Percentiles rank a stretch among this genome's conserved stretches.
Conservation (phyloP, 768 basidiomycete genomes). For the Tulasnella sp. region DNA sequence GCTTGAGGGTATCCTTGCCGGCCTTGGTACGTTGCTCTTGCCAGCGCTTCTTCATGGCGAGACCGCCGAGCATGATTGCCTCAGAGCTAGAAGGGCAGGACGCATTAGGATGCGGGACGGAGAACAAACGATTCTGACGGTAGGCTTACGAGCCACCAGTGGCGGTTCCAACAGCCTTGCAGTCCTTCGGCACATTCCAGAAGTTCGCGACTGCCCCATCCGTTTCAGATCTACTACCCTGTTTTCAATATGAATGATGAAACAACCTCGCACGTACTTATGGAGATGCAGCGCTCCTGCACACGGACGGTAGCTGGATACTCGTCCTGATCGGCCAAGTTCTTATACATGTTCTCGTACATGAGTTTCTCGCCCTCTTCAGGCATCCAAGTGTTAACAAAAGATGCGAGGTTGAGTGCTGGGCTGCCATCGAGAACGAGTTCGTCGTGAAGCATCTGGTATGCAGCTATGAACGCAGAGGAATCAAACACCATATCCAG, state of each 20-base stretch:
- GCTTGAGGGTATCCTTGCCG: slow-evolving; percentile 34
- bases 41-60: slow-evolving; percentile 63
- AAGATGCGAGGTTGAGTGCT: slow-evolving; percentile 41
- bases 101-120: not conserved
- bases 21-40: slow-evolving; percentile 53
- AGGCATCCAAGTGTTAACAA: slow-evolving; percentile 58
- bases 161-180: slow-evolving; percentile 52
- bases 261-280: no score
- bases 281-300: slow-evolving; percentile 34
- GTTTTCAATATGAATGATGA: no score
- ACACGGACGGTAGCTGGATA: slow-evolving; percentile 47
- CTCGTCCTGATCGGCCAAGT: slow-evolving; percentile 59
- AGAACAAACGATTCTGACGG: not conserved
- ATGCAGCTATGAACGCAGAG: slow-evolving; percentile 19
- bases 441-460: slow-evolving; percentile 41
- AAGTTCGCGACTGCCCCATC: slow-evolving; percentile 50
- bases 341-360: slow-evolving; percentile 45
- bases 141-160: slow-evolving; percentile 48
- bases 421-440: slow-evolving; percentile 44
- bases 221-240: slow-evolving; percentile 22
- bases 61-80: slow-evolving; percentile 60
- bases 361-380: slow-evolving; percentile 42
- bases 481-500: no score
- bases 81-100: slow-evolving; percentile 26
- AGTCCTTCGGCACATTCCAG: slow-evolving; percentile 49